A percentile compares a stretch with the other conserved stretches of the same genome.
phyloP scores from a whole-genome alignment of 2,329 filamentous ascomycete species.

The Pseudocercospora fijiensis region DNA sequence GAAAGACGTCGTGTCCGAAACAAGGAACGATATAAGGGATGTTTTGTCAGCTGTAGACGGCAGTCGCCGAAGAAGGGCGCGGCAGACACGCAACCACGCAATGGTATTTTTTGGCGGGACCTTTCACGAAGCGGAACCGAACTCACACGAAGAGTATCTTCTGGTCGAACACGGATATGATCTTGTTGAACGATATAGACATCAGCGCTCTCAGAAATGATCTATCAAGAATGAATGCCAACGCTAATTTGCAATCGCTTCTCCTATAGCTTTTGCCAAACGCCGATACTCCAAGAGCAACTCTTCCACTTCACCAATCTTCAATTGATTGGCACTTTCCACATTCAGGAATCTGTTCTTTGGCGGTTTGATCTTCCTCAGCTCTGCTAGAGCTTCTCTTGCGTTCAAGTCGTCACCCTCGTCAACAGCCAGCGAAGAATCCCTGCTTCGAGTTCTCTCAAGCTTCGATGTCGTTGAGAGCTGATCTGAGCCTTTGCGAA shows the following conservation, averaged over 20 bases:
- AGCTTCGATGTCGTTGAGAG: conserved; percentile 6
- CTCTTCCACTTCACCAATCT: conserved; percentile 51
- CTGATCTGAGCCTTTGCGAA: conserved; percentile 10
- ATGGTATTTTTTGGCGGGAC: not conserved
- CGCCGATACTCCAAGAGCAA: conserved; percentile 41
- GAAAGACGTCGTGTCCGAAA: not conserved
- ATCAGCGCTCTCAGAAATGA: conserved; percentile 1
- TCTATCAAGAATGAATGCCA: not conserved
- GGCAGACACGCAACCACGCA: not conserved
- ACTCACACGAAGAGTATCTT: not conserved
- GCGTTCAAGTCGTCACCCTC: conserved; percentile 41
- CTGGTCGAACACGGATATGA: not conserved
- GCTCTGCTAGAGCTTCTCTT: conserved; percentile 45
- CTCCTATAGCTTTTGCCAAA: conserved; percentile 46
- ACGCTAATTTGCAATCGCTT: conserved; percentile 38
- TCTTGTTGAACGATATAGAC: not conserved
- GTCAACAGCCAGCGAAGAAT: conserved; percentile 25
- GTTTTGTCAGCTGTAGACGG: not conserved
- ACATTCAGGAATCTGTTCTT: conserved; percentile 50
- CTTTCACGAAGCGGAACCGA: not conserved
- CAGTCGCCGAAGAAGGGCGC: not conserved
- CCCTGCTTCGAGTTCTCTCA: conserved; percentile 17
- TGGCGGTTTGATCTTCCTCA: conserved; percentile 49
- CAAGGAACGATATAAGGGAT: not conserved
- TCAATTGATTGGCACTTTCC: conserved; percentile 47